Evolutionary conservation across 2,329 filamentous ascomycete genomes (phyloP).

Genomic region (Neofusicoccum parvum): DNA sequence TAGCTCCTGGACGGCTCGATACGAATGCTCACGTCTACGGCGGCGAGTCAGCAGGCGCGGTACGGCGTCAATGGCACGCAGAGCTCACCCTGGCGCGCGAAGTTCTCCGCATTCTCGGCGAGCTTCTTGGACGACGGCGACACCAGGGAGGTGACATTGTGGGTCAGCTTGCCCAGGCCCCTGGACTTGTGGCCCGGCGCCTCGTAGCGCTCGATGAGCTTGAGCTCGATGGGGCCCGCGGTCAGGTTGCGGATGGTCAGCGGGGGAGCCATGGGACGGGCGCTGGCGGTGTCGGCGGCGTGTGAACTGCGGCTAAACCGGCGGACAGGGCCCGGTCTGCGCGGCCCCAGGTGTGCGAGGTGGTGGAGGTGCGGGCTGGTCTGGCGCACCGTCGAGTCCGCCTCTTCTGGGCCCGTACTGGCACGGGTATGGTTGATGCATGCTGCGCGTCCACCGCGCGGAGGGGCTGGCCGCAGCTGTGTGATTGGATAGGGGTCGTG

Average conservation of each 20-base stretch:
- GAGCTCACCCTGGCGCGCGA: conserved; percentile 52
- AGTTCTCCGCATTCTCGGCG: conserved; percentile 60
- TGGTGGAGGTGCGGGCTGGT: too few species aligned
- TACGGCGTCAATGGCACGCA: neutral
- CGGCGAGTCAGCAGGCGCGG: neutral
- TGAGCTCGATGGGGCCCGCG: conserved; percentile 70
- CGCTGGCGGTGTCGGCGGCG: neutral
- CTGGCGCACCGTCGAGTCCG: neutral
- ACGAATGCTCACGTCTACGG: conserved; percentile 59
- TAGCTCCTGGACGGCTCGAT: conserved; percentile 70
- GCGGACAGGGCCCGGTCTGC: neutral
- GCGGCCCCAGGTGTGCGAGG: neutral
- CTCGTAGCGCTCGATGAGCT: conserved; percentile 72
- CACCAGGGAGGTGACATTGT: conserved; percentile 11
- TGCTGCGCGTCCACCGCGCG: neutral
- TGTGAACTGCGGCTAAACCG: conserved; percentile 19
- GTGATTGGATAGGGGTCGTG: too few species aligned
- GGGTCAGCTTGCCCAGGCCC: conserved; percentile 27
- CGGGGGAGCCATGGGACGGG: conserved; percentile 11
- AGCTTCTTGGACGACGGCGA: conserved; percentile 46
- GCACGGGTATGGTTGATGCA: neutral
- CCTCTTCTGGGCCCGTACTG: neutral
- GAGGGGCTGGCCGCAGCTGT: neutral
- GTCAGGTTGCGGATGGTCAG: conserved; percentile 85
- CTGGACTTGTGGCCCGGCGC: conserved; percentile 45